Base-by-base conservation (phyloP, 1,139 yeast genomes). In the Meyerozyma elateridarum region DNA sequence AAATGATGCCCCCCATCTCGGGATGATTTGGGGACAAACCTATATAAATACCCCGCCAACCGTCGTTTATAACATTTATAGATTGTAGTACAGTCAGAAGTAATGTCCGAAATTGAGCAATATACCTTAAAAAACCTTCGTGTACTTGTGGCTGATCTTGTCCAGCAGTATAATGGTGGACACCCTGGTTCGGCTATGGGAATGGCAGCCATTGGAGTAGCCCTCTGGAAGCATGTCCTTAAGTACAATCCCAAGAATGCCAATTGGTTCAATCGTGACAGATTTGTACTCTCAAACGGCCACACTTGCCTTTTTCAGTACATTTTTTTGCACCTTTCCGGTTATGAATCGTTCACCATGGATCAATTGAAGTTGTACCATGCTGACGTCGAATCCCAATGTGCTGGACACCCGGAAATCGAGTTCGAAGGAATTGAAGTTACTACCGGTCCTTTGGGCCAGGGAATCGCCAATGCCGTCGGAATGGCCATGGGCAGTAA, bases 371-470 rank as follows among this genome's bases (percentile, higher is more conserved):
- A 54, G 37, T 41, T 48, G 8, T 57, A 57, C 35, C 57, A 54
- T 33, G 15, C 38, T 5, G 44, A 44, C 9, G 24, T 39, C 11
- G 45, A 49, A 11, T 49, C 54, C 6, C 43, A 36, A 22, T 51
- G 58, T 33, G 61, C 61, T 13, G 66, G 64, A 8, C 67, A 61
- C 37, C 67, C 67, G 14, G 67, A 61, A 37, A 54, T 48, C 33
- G 65, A 61, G 36, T 45, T 48, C 31, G 59, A 58, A 8, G 67
- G 63, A 14, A 48, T 60, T 22, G 67, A 61, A 37, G 51, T 60
- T 31, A 60, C 65, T 17, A 61, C 66, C n/a, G 67, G 66, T 18
- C 57, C 64, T 5, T 40, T 60, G 31, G 67, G 67, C 24, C 67
- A 61, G 42, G 67, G 67, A 28, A 47, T 61, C 20, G 43, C 64